Evolutionary conservation across 1,284 basidiomycete species (phyloP), one percentile per base, ranked within the genome.

Genomic region (Trichosporon coremiiforme): DNA sequence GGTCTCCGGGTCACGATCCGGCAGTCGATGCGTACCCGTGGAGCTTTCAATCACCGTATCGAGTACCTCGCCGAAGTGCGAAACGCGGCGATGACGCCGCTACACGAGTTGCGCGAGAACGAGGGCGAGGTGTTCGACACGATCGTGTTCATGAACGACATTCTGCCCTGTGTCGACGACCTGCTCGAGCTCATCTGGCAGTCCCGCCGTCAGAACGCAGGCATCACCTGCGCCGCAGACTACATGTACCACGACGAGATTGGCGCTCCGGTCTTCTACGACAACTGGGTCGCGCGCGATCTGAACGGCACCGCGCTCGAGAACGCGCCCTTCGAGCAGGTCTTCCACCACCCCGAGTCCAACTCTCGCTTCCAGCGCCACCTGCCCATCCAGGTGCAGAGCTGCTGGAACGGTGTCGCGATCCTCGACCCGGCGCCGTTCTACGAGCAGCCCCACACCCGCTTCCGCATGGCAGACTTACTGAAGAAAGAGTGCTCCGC

Each of bases 231-330:
- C 79, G 95, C 94, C 0, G 90, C 94, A 1, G 95, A 98, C 83
- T 97, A 95, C 85, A 97, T 97, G 92, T 98, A 93, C 85, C 95
- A 97, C 85, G 89, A 94, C 63, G 94, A 96, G 70, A 91, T 97
- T 72, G 91, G 88, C 20, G 87, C 92, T 0, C 94, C 94, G 1
- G 94, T 97, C 25, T 97, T 97, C 84, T 96, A 97, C 85, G 95
- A 97, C 81, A 97, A 96, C 83, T 97, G 95, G 95, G 95, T 98
- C 41, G 94, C 95, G 0, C 88, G 95, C 64, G 95, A 98, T 82
- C 93, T 97, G 85, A 98, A 98, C 84, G 95, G 95, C 41, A 97
- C 95, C 0, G 95, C 95, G 0, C 87, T 98, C 68, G 95, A 97
- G 83, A 98, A 98, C 81, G 94, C 94, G 0, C 95, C 95, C 0